Evolutionary conservation across 225 moss, liverwort and hornwort genomes (phyloP), one percentile per base, ranked within the genome.

Genomic region (Anthoceros angustus): DNA sequence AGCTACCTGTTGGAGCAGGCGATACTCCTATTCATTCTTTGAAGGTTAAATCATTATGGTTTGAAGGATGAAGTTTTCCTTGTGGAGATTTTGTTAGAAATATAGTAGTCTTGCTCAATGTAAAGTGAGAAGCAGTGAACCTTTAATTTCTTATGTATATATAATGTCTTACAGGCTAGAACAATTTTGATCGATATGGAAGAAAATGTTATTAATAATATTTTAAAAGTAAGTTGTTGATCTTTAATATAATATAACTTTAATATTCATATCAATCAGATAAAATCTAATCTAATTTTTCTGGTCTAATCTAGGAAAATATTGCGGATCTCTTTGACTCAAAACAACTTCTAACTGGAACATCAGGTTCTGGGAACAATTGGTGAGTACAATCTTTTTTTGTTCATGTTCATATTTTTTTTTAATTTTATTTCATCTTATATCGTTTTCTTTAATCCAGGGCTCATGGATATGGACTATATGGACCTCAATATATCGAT

Each of bases 111-210:
- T n/a, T n/a, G n/a, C n/a, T n/a, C n/a, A n/a, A n/a, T n/a, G n/a
- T n/a, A n/a, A n/a, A n/a, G n/a, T n/a, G n/a, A n/a, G n/a, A n/a
- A n/a, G n/a, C n/a, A n/a, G n/a, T n/a, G n/a, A n/a, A n/a, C n/a
- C n/a, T n/a, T n/a, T n/a, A n/a, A n/a, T n/a, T n/a, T n/a, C n/a
- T n/a, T n/a, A n/a, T n/a, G n/a, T n/a, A n/a, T n/a, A n/a, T n/a
- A 0, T 15, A 9, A 11, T 25, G 12, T 43, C 0, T 16, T 12
- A 67, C 67, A 95, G 94, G 94, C 94, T 18, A 79, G 94, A 64
- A 86, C 90, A 49, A 76, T 95, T 63, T 77, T 95, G 64, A 74
- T 95, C 63, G 91, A 95, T 50, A 95, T 95, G 94, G 94, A 95
- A 77, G 88, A 95, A 69, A 88, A 90, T 9, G 94, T 85, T 55